Evolutionary conservation across 768 basidiomycete genomes (phyloP), one percentile per base, ranked within the genome.

Genomic region (Asterophora lycoperdoides): DNA sequence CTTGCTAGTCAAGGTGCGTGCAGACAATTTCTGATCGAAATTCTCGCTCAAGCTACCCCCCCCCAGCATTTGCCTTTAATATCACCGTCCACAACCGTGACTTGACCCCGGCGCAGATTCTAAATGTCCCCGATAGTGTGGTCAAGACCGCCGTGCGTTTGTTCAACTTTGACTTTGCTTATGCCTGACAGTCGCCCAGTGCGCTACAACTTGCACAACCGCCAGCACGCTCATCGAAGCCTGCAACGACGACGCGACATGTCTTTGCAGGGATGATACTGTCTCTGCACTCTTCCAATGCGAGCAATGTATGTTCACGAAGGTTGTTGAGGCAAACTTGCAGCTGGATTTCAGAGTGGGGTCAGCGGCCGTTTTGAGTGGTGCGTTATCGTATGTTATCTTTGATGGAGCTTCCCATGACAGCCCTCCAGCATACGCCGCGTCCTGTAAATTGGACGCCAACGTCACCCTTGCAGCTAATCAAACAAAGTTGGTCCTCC

Each of bases 231-330:
- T 20, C 19, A 54, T 72, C 34, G 51, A 73, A 59, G 63, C 57
- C 18, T 86, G 86, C 64, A 61, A 62, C 14, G 60, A 70, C 46
- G 67, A 79, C 53, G 64, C 75, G 29, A 51, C 53, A 15, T 89
- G 86, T 61, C 70, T 86, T 19, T 89, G 87, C 70, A 57, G 50
- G 14, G 50, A 64, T 11, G 59, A 51, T 7, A 76, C 76, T 3
- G 70, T 79, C 28, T 48, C 61, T 1, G 55, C 66, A 1, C 64
- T 89, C 47, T 64, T 71, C 1, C 42, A 57, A 29, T 86, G 86
- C 66, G 76, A 89, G 62, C 79, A 82, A 57, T 89, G 86, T 70
- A 76, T 84, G 74, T 81, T 84, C 59, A 61, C 65, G 35, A 67
- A 68, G 48, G 66, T 87, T 20, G 74, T 90, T 54, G 57, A 59